These are phyloP conservation scores for Wilcoxina mikolae DNA, from an alignment of 495 filamentous ascomycete species.

Conservation along the genomic window DNA sequence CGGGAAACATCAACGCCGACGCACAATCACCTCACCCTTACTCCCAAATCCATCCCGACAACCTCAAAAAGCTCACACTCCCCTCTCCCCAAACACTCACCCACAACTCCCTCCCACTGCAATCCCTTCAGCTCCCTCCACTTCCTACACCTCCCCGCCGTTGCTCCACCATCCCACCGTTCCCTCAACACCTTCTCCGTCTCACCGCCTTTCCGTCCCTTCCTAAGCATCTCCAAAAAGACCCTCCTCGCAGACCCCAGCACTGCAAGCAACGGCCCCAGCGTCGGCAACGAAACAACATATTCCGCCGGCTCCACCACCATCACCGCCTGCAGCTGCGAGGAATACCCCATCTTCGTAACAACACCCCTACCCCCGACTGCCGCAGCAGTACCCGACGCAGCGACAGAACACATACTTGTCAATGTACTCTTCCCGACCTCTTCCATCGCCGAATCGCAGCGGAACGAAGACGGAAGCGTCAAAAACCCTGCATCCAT, in stretches of 20 bases:
- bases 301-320: neutral
- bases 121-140: neutral
- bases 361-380: neutral
- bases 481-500: neutral
- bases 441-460: neutral
- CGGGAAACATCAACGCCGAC: too few relatives aligned
- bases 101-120: neutral
- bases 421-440: neutral
- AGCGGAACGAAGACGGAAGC: neutral
- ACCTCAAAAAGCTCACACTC: neutral
- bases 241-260: neutral
- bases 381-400: neutral
- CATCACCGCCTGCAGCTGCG: neutral
- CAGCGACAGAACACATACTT: neutral
- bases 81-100: neutral
- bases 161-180: neutral
- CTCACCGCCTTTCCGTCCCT: neutral
- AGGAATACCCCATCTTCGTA: neutral
- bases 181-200: constrained; percentile 2
- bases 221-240: constrained; percentile 1
- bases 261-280: neutral
- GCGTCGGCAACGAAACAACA: neutral
- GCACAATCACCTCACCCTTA: neutral
- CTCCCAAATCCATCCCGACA: neutral
- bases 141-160: neutral